Evolutionary conservation across 2,329 filamentous ascomycete species (phyloP).

Genomic region (Chaetoscypha palmicola): DNA sequence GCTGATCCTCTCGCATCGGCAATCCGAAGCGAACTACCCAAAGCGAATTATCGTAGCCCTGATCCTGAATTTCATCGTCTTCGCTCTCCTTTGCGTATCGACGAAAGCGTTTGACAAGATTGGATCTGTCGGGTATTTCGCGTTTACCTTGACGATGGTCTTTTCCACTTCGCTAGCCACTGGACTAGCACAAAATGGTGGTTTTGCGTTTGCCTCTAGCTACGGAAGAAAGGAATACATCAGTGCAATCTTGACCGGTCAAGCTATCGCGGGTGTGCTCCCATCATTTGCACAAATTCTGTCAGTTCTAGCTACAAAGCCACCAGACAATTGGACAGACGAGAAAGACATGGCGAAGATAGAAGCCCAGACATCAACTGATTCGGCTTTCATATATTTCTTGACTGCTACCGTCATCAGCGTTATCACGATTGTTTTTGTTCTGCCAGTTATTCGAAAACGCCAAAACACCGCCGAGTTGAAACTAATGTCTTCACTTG

Average conservation of each 20-base stretch:
- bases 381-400: conserved; percentile 85
- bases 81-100: conserved; percentile 71
- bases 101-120: conserved; percentile 61
- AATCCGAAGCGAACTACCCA: conserved; percentile 79
- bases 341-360: conserved; percentile 18
- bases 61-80: conserved; percentile 68
- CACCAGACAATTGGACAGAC: conserved; percentile 32
- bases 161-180: conserved; percentile 72
- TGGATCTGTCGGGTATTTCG: conserved; percentile 63
- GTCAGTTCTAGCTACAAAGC: conserved; percentile 63
- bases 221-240: conserved; percentile 86
- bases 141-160: conserved; percentile 76
- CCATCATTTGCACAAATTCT: conserved; percentile 82
- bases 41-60: conserved; percentile 76
- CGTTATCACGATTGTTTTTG: conserved; percentile 59
- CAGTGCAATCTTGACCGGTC: conserved; percentile 92
- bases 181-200: conserved; percentile 84
- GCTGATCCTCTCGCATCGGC: conserved; percentile 70
- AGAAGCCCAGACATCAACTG: conserved; percentile 43
- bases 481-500: conserved; percentile 44
- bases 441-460: conserved; percentile 63
- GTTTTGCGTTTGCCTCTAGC: conserved; percentile 83
- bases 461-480: conserved; percentile 47
- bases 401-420: conserved; percentile 78
- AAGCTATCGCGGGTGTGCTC: conserved; percentile 84